Conservation (phyloP, 2,329 filamentous ascomycete species). For the Paramyrothecium roridum region DNA sequence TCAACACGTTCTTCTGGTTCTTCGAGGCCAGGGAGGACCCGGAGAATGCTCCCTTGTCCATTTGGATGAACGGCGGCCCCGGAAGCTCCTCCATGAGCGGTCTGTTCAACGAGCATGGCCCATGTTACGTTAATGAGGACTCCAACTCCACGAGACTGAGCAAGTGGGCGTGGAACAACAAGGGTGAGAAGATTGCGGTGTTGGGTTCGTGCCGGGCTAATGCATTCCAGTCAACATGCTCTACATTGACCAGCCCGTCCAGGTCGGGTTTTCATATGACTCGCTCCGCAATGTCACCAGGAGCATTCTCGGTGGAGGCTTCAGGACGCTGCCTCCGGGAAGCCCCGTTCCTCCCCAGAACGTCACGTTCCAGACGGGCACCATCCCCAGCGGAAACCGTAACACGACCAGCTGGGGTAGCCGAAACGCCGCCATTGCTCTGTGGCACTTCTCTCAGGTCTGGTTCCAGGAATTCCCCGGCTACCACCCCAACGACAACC, state of each 20-base stretch:
- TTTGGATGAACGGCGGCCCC: constrained; percentile 60
- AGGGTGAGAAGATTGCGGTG: constrained; percentile 14
- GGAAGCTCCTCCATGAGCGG: constrained; percentile 33
- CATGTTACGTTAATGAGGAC: constrained; percentile 44
- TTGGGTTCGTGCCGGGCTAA: background rate
- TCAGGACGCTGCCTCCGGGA: constrained; percentile 4
- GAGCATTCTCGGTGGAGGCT: constrained; percentile 6
- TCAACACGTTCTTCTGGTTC: constrained; percentile 24
- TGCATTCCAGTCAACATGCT: constrained; percentile 53
- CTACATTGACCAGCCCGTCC: constrained; percentile 63
- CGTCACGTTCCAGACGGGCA: constrained; percentile 23
- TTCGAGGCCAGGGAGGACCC: constrained; percentile 21
- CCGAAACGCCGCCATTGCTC: constrained; percentile 22
- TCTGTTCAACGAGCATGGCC: constrained; percentile 37
- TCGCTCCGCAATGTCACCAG: constrained; percentile 11
- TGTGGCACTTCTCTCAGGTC: constrained; percentile 57
- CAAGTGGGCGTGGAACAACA: constrained; percentile 62
- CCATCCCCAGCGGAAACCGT: constrained; percentile 11
- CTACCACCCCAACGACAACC: constrained; percentile 52
- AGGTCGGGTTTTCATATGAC: constrained; percentile 26
- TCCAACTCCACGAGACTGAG: constrained; percentile 50
- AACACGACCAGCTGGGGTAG: constrained; percentile 26
- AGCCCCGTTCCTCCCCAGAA: constrained; percentile 5
- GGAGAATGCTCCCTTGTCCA: constrained; percentile 33
- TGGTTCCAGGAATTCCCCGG: constrained; percentile 63